phyloP scores from a whole-genome alignment of 2,329 filamentous ascomycete genomes.

The Lomentospora prolificans region DNA sequence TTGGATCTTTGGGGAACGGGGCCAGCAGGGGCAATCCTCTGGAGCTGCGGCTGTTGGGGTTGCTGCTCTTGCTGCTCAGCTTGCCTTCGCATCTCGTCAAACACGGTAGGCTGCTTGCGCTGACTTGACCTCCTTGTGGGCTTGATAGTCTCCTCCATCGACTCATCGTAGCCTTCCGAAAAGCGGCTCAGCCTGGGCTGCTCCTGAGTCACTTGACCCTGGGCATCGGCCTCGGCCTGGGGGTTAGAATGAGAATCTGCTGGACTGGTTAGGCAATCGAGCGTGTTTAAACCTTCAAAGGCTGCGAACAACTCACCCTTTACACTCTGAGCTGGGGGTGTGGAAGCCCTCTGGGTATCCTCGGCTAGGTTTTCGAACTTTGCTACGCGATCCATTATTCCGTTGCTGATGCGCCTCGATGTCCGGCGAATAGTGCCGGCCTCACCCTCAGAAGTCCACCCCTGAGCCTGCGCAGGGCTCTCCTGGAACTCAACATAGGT shows the following conservation, averaged over 20 bases:
- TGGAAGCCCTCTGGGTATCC: slow-evolving; percentile 45
- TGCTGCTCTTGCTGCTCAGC: slow-evolving; percentile 32
- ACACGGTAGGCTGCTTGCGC: slow-evolving; percentile 39
- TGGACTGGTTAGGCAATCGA: not conserved
- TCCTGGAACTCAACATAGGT: slow-evolving; percentile 41
- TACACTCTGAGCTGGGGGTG: slow-evolving; percentile 51
- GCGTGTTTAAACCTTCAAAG: not conserved
- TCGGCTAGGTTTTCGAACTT: slow-evolving; percentile 47
- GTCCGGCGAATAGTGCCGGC: slow-evolving; percentile 23
- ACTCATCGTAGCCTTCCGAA: slow-evolving; percentile 52
- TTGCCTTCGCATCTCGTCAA: slow-evolving; percentile 49
- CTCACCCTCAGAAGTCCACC: slow-evolving; percentile 43
- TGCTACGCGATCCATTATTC: slow-evolving; percentile 48
- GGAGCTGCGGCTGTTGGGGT: slow-evolving; percentile 6
- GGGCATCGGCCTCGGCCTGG: not conserved
- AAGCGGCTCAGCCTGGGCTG: slow-evolving; percentile 39
- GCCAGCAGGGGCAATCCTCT: slow-evolving; percentile 6
- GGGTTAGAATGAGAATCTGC: slow-evolving; percentile 1
- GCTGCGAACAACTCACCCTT: slow-evolving; percentile 35
- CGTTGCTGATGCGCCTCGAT: slow-evolving; percentile 45
- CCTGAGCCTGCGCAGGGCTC: slow-evolving; percentile 27
- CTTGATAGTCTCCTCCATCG: slow-evolving; percentile 58
- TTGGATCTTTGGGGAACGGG: slow-evolving; percentile 13
- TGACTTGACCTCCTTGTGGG: slow-evolving; percentile 29
- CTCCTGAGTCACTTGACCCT: slow-evolving; percentile 12